Evolutionary conservation across 352 stramenopile species (phyloP), one percentile per base, ranked within the genome.

Genomic region (Pythium monospermum): DNA sequence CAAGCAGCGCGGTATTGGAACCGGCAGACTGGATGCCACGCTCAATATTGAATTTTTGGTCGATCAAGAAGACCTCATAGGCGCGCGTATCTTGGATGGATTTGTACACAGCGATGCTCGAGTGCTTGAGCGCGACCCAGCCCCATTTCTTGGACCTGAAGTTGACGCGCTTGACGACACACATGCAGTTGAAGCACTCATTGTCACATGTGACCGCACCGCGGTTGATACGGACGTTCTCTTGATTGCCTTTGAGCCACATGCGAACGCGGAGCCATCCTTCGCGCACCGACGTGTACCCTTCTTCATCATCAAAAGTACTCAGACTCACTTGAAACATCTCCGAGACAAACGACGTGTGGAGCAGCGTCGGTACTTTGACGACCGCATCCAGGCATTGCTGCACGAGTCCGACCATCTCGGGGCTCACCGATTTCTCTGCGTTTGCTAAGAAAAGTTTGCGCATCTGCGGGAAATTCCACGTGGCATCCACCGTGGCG

Each of bases 111-210:
- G 75, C 80, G 54, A 94, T 80, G 60, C 73, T 83, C 6, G 73
- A 90, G 51, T 78, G 75, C 57, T 94, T 91, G 13, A 94, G 63
- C 42, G 83, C 78, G 21, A 94, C 78, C 83, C 83, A 94, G 28
- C 78, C 69, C 70, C 77, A 75, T 27, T 85, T 80, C 57, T 90
- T 90, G 0, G 80, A 76, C n/a, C 84, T 83, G 47, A 90, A 88
- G 51, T 87, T 79, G 1, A 91, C 74, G 8, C 82, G 82, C 69
- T 94, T 94, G 32, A 91, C 71, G 21, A 94, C 78, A 45, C 83
- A 94, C 73, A 91, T 90, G 64, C 83, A 94, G 67, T 94, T 94
- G 57, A 91, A 89, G 56, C 78, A 94, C 53, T 91, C 77, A 35
- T 94, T 94, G 63, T 94, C 83, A 38, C 83, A 94, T 13, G 76